Conservation (phyloP, 805 yeast genomes). For the Komagataella pastoris region DNA sequence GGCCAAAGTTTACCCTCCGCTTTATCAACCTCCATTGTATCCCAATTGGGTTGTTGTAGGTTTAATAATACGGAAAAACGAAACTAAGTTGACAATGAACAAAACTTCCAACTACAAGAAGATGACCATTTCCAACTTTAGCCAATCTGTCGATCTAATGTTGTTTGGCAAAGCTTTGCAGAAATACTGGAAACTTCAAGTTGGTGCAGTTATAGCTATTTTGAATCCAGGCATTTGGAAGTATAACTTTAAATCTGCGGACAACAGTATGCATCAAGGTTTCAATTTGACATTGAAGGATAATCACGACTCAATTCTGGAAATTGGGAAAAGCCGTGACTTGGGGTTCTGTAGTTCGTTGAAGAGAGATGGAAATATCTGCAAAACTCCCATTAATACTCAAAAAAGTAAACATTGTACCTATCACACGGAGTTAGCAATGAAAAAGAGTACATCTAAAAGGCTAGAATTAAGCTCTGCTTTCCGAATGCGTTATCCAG, state of each 20-base stretch:
- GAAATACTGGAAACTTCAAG: conserved; percentile 56
- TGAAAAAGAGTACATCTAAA: conserved; percentile 37
- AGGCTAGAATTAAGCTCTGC: conserved; percentile 48
- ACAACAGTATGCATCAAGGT: conserved; percentile 13
- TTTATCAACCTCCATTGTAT: conserved; percentile 53
- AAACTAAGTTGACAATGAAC: conserved; percentile 29
- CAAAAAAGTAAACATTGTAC: conserved; percentile 47
- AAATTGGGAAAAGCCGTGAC: conserved; percentile 59
- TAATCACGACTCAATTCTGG: conserved; percentile 40
- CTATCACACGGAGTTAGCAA: conserved; percentile 51
- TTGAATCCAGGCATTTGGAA: conserved; percentile 59
- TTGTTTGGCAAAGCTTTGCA: conserved; percentile 58
- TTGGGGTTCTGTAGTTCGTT: conserved; percentile 50
- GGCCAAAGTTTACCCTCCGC: conserved; percentile 58
- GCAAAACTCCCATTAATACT: conserved; percentile 49
- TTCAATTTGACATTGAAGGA: conserved; percentile 47
- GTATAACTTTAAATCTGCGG: conserved; percentile 9
- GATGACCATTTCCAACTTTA: conserved; percentile 56
- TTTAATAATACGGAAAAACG: conserved; percentile 43
- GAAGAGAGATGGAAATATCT: conserved; percentile 33
- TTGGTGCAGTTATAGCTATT: conserved; percentile 65
- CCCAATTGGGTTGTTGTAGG: conserved; percentile 79
- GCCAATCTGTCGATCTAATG: conserved; percentile 41
- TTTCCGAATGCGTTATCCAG: background rate
- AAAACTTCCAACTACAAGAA: conserved; percentile 38